phyloP scores from a whole-genome alignment of 352 stramenopile species.

The Salisapilia sapeloensis region DNA sequence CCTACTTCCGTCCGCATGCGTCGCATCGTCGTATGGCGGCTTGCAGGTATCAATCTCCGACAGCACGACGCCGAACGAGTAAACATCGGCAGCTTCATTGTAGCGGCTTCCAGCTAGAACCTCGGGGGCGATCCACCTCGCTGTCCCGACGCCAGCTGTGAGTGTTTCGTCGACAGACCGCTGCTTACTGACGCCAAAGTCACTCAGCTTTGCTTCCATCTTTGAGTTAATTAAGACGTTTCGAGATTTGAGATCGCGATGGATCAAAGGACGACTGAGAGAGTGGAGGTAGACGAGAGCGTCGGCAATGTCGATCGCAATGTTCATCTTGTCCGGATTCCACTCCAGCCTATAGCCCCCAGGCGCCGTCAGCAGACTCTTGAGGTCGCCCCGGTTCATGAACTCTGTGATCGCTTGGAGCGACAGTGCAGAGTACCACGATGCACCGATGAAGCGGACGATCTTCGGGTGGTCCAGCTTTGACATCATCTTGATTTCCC shows the following conservation, averaged over 20 bases:
- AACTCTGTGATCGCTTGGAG: constrained; percentile 11
- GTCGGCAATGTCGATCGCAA: constrained; percentile 16
- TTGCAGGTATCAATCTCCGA: no score
- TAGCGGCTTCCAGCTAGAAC: no score
- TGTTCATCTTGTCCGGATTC: no score
- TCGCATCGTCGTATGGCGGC: no score
- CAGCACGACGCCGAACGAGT: no score
- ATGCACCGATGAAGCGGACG: constrained; percentile 4
- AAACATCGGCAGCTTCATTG: no score
- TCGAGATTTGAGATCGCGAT: constrained; percentile 38
- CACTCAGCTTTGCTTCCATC: constrained; percentile 8
- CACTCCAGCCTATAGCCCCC: constrained; percentile 1
- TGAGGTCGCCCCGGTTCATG: constrained; percentile 9
- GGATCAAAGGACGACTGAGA: constrained; percentile 19
- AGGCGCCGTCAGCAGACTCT: constrained; percentile 12
- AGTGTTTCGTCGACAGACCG: no score
- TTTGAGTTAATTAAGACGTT: constrained; percentile 29
- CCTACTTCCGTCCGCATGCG: no score
- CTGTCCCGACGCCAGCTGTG: no score
- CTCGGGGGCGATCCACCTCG: no score
- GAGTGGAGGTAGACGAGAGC: constrained; percentile 23
- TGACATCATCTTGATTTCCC: constrained; percentile 7
- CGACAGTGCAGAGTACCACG: constrained; percentile 6
- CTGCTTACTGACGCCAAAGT: constrained; percentile 18
- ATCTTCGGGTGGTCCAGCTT: constrained; percentile 5